These are phyloP conservation scores for Xylariomycetidae sp. DNA, from an alignment of 2,329 filamentous ascomycete species.

Conservation along the genomic window DNA sequence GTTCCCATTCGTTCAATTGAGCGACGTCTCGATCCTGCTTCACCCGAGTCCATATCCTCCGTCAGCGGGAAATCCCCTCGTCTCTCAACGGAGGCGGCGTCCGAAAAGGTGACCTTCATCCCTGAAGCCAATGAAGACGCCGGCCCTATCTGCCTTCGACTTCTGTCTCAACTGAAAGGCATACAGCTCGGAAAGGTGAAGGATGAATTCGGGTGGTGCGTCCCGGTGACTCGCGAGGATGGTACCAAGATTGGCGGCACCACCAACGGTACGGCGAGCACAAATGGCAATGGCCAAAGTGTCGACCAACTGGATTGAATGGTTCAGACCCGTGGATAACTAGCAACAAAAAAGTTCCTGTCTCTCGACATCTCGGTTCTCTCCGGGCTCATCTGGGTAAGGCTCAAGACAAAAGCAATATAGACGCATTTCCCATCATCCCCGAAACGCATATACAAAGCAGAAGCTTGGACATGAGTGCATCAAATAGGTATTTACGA, in stretches of 20 bases:
- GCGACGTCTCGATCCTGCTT: constrained; percentile 43
- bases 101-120: constrained; percentile 53
- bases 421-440: too few species aligned
- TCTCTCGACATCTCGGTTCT: too few species aligned
- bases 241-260: constrained; percentile 32
- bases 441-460: too few species aligned
- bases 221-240: constrained; percentile 41
- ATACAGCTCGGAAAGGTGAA: constrained; percentile 78
- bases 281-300: constrained; percentile 23
- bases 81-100: constrained; percentile 32
- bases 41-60: constrained; percentile 35
- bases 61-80: constrained; percentile 30
- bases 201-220: constrained; percentile 73
- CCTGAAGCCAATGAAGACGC: constrained; percentile 57
- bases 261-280: constrained; percentile 14
- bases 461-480: too few species aligned
- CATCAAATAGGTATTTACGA: too few species aligned
- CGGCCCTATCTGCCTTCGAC: constrained; percentile 66
- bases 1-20: constrained; percentile 92
- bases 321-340: too few species aligned
- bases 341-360: too few species aligned
- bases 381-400: too few species aligned
- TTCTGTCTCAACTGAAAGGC: constrained; percentile 73
- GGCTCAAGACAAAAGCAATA: too few species aligned
- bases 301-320: constrained; percentile 33